Evolutionary conservation across 305 asterid genomes (phyloP), one percentile per base, ranked within the genome.

Genomic region (Vinca major): DNA sequence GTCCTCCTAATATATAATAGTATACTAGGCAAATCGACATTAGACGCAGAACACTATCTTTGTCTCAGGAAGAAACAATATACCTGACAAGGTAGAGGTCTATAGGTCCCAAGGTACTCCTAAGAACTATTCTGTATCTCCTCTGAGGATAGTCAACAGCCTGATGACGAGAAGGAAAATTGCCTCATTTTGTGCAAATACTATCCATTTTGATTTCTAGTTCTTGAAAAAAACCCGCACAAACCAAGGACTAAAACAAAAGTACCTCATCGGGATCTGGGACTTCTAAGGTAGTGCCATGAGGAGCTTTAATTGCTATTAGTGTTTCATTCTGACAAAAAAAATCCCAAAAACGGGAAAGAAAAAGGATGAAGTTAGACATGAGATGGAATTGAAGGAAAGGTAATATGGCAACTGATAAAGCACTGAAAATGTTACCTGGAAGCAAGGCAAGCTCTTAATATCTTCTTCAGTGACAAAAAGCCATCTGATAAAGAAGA

Each of bases 31-130:
- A 73, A 20, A 50, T 37, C 20, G 57, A 54, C 3, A 33, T 9
- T 37, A 36, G 37, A 63, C 4, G 61, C 51, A 54, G 14, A 56
- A 4, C 2, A 20, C 6, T 7, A 26, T 54, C n/a, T 36, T 65
- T 50, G 48, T n/a, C n/a, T 44, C 44, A 40, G 9, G 36, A 36
- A 75, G 63, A 53, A 43, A 61, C 60, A 60, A 71, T 70, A 62
- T 79, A 88, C 98, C 98, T 89, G 82, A 89, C 98, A 58, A 92
- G 96, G 82, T 88, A 92, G 77, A 92, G 95, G 79, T 92, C 96
- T 39, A 92, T 81, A 7, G 98, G 96, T 37, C 96, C 98, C 98
- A 89, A 89, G 75, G 96, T 86, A 86, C 98, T 92, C 37, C 96
- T 84, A 51, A 92, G 85, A 75, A 88, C 92, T 65, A 92, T 82